Evolutionary conservation across 1,284 basidiomycete species (phyloP).

Genomic region (Crucibulum cyathiforme): DNA sequence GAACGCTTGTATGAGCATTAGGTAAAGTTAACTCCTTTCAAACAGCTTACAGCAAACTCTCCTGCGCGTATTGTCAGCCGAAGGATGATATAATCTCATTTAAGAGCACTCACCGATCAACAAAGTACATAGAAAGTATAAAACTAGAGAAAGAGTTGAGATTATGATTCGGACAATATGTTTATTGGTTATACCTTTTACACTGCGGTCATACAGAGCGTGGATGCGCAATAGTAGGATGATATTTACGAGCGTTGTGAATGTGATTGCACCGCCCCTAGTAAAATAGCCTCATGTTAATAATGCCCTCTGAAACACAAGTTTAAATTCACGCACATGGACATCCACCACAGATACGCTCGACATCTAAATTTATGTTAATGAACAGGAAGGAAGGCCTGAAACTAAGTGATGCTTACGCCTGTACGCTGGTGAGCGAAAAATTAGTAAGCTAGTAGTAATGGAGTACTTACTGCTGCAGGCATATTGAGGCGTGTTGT

Average conservation of each 20-base stretch:
- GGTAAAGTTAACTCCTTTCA: not conserved
- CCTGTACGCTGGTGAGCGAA: not conserved
- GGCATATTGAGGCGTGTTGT: not conserved
- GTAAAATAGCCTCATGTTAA: not conserved
- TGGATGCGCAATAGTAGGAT: constrained; percentile 2
- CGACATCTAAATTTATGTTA: not conserved
- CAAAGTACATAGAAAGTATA: too few relatives aligned
- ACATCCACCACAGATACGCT: not conserved
- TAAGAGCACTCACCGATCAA: not conserved
- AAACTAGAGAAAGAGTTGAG: not conserved
- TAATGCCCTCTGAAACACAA: not conserved
- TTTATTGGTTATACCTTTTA: not conserved
- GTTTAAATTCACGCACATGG: not conserved
- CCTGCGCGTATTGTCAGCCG: not conserved
- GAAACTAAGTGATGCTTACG: too few relatives aligned
- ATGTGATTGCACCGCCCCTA: constrained; percentile 1
- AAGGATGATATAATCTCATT: not conserved
- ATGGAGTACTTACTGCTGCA: not conserved
- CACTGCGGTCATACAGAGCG: constrained; percentile 4
- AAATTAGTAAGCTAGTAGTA: not conserved
- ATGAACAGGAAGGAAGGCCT: not conserved
- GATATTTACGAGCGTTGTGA: constrained; percentile 1
- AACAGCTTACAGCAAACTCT: not conserved
- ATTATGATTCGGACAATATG: too few relatives aligned
- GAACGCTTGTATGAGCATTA: not conserved